Evolutionary conservation across 2,329 filamentous ascomycete species (phyloP), one percentile per base, ranked within the genome.

Genomic region (Elsinoe arachidis): DNA sequence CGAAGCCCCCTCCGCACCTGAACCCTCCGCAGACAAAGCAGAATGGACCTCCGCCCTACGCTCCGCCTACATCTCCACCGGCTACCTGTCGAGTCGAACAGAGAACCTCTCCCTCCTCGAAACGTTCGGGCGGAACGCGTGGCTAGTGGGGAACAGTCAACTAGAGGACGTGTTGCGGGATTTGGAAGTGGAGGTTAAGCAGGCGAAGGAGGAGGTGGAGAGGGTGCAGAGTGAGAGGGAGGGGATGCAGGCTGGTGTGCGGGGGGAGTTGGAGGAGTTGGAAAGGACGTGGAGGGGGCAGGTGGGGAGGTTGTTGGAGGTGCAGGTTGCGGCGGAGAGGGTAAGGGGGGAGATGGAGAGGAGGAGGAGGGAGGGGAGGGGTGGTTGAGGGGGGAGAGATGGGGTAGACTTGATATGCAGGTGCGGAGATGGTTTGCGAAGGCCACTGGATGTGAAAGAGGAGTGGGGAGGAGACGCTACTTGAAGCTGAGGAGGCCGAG

Each of bases 71-170:
- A 77, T 77, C 0, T 78, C 78, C 53, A 78, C 77, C 39, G 76
- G 79, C 3, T 84, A 86, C 67, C 73, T 87, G 19, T 71, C 76
- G 2, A 74, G 73, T 53, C 74, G 82, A 23, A 71, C 79, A 53
- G 77, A 79, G 43, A 83, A 85, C 71, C 81, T 96, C 15, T 75
- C 78, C 1, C 78, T 96, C n/a, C 80, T 96, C 17, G 88, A 93
- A 65, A 79, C 79, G 53, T 85, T 85, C 71, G 93, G 92, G 63
- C 89, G 89, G 73, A 96, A 96, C 70, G 86, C 89, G 9, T 97
- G 93, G 92, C 78, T 99, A 57, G 80, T 95, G 7, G 83, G 83
- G 5, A 99, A 99, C 71, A 82, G 85, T 64, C 83, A 88, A 63
- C 72, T 90, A 17, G 92, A 96, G 73, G 81, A 82, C 43, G 80